Percentiles rank a stretch among this genome's conserved stretches.
phyloP scores from a whole-genome alignment of 2,329 filamentous ascomycete species.

The Aspergillus tanneri region DNA sequence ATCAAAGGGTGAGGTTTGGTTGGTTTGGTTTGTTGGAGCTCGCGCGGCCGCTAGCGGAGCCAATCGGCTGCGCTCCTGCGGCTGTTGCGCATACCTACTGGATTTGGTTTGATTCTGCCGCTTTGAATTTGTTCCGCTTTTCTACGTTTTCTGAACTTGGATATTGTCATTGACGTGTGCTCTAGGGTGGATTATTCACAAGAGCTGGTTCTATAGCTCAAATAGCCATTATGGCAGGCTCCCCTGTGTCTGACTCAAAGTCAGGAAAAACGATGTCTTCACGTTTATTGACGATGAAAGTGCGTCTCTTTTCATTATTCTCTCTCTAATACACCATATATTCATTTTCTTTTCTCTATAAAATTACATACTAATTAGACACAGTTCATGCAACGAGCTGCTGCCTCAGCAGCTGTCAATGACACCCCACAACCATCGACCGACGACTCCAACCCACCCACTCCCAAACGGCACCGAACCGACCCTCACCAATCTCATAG shows the following conservation, averaged over 20 bases:
- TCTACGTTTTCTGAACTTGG: slow-evolving; percentile 14
- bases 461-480: slow-evolving; percentile 40
- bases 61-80: slow-evolving; percentile 25
- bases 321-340: too few species aligned
- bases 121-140: slow-evolving; percentile 16
- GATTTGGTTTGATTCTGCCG: slow-evolving; percentile 23
- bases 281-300: slow-evolving; percentile 86
- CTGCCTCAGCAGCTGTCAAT: slow-evolving; percentile 55
- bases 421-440: slow-evolving; percentile 45
- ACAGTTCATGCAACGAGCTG: slow-evolving; percentile 87
- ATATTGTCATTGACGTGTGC: too few species aligned
- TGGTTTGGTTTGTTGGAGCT: slow-evolving; percentile 36
- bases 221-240: slow-evolving; percentile 30
- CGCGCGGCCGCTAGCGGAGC: slow-evolving; percentile 17
- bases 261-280: slow-evolving; percentile 76
- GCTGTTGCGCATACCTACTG: slow-evolving; percentile 5
- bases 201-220: background rate
- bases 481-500: slow-evolving; percentile 22
- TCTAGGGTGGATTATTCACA: too few species aligned
- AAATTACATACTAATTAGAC: slow-evolving; percentile 8
- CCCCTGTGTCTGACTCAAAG: slow-evolving; percentile 52
- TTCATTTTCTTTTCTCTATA: background rate
- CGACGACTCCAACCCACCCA: slow-evolving; percentile 43
- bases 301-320: slow-evolving; percentile 31
- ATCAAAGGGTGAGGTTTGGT: slow-evolving; percentile 15